Evolutionary conservation across 1,139 yeast genomes (phyloP).

Genomic region (Debaryomycetaceae sp.): DNA sequence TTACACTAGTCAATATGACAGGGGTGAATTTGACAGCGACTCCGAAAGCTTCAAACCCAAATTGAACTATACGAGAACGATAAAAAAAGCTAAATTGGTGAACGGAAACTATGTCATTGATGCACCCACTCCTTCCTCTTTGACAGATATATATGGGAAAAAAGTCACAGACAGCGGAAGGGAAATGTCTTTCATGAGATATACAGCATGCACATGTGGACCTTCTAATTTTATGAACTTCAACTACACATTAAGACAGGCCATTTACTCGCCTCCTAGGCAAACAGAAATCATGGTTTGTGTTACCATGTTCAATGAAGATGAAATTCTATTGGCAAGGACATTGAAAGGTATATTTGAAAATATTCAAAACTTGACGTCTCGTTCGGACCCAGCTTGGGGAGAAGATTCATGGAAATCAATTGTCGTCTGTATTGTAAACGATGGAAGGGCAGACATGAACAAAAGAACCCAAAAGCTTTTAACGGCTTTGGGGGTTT

Average conservation of each 20-base stretch:
- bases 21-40: constrained; percentile 19
- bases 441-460: constrained; percentile 72
- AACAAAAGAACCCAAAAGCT: constrained; percentile 63
- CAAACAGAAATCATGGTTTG: constrained; percentile 72
- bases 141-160: constrained; percentile 53
- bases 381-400: constrained; percentile 64
- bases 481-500: constrained; percentile 70
- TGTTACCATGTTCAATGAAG: constrained; percentile 79
- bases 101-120: constrained; percentile 75
- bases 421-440: constrained; percentile 69
- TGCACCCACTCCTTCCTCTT: constrained; percentile 68
- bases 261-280: constrained; percentile 62
- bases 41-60: constrained; percentile 43
- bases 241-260: constrained; percentile 65
- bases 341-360: constrained; percentile 77
- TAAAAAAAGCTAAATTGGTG: constrained; percentile 53
- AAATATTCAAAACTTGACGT: constrained; percentile 60
- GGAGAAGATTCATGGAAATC: constrained; percentile 81
- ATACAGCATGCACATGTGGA: constrained; percentile 80
- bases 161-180: constrained; percentile 47
- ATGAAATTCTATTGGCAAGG: constrained; percentile 66
- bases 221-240: constrained; percentile 59
- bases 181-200: constrained; percentile 75
- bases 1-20: constrained; percentile 5
- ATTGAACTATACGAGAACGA: constrained; percentile 44